Evolutionary conservation across 2,329 filamentous ascomycete species (phyloP).

Genomic region (Colletotrichum sp.): DNA sequence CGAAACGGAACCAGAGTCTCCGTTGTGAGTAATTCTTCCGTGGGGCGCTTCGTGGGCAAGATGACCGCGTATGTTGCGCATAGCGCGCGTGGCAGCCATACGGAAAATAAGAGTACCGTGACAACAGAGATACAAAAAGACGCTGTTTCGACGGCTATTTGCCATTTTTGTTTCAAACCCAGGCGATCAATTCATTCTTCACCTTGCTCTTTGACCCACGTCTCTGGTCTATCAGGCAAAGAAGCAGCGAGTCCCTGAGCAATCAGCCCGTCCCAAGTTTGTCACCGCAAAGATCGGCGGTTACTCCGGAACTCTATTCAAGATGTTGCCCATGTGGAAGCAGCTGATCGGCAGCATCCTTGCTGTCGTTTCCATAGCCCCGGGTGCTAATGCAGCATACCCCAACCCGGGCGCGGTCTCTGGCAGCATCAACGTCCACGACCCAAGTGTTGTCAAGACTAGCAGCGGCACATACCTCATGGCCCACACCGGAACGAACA

Average conservation of each 20-base stretch:
- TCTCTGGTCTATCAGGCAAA: fast-evolving
- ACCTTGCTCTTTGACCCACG: neutral
- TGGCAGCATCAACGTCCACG: constrained; percentile 30
- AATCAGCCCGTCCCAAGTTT: neutral
- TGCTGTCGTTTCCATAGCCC: constrained; percentile 22
- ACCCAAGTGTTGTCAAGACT: constrained; percentile 33
- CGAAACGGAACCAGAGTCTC: neutral
- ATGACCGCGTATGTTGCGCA: neutral
- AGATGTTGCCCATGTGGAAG: constrained; percentile 24
- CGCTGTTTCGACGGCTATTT: neutral
- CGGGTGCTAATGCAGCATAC: constrained; percentile 8
- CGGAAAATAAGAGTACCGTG: neutral
- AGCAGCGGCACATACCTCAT: constrained; percentile 29
- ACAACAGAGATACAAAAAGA: neutral
- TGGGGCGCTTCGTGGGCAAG: constrained; percentile 1
- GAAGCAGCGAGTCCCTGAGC: neutral
- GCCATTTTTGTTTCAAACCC: neutral
- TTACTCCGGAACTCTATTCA: neutral
- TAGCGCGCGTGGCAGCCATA: neutral
- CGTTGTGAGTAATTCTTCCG: constrained; percentile 8
- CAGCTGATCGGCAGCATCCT: constrained; percentile 25
- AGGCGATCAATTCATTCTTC: neutral
- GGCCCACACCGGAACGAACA: constrained; percentile 30
- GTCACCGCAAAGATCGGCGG: neutral
- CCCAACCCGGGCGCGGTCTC: constrained; percentile 28